Evolutionary conservation across 2,329 filamentous ascomycete genomes (phyloP), one percentile per base, ranked within the genome.

Genomic region (Tolypocladium endophyticum): DNA sequence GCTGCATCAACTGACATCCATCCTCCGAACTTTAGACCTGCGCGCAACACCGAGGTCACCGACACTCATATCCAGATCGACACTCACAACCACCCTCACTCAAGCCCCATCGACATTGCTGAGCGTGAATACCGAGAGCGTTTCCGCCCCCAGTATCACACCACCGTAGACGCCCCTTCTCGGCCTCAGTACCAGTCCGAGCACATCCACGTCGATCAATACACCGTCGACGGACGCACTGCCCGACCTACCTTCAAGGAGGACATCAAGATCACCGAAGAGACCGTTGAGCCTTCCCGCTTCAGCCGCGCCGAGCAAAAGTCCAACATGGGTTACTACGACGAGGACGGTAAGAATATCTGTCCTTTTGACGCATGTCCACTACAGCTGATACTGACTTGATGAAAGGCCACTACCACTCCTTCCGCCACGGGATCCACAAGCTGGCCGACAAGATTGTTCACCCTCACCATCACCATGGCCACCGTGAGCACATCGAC

Each of bases 11-110:
- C 63, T 63, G 58, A 66, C 61, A 57, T 54, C 56, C 16, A 35
- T 53, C 33, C 47, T 54, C 57, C 52, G 57, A 36, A 59, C 56
- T 61, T 61, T 65, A 73, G 71, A 68, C 69, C 72, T 67, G 65
- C 68, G 70, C 75, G 66, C 65, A 69, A 69, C 65, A 69, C 70
- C 65, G 69, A 77, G 69, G 86, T 84, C 78, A 77, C 81, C 70
- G 83, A 87, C 74, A 81, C 83, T 73, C 83, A 85, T 73, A 76
- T 89, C 74, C 84, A 90, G 76, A 78, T 86, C 71, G 81, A 89
- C 73, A 70, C 69, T 64, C 79, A 79, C 65, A 73, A 75, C 67
- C 75, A 77, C 70, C 72, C 76, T 63, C 75, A 76, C 70, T 72
- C 78, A 68, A 79, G 74, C 67, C 75, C 80, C 66, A 79, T 87